A percentile compares a stretch with the other conserved stretches of the same genome.
phyloP scores from a whole-genome alignment of 2,329 filamentous ascomycete species.

The Endothia cerciana region DNA sequence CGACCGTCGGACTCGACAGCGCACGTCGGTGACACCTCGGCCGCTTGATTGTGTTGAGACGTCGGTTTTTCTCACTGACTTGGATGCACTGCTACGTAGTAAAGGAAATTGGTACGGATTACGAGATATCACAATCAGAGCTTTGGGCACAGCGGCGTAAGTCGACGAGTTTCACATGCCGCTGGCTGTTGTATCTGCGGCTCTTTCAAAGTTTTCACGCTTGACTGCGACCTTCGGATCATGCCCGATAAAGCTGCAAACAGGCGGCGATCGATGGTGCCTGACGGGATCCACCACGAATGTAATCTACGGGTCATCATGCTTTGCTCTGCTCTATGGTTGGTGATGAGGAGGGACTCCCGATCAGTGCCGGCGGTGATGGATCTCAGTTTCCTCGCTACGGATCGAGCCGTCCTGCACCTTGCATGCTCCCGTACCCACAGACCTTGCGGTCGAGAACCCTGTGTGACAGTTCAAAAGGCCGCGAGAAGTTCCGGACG shows the following conservation, averaged over 20 bases:
- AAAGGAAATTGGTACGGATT: neutral
- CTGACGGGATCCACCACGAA: constrained; percentile 12
- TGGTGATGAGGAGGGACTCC: constrained; percentile 3
- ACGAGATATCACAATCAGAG: neutral
- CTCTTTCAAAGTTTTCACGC: neutral
- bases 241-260: constrained; percentile 24
- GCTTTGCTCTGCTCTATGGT: neutral
- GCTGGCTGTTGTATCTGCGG: neutral
- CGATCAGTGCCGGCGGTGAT: neutral
- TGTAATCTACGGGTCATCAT: neutral
- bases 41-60: constrained; percentile 15
- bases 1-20: constrained; percentile 45
- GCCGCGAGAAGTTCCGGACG: constrained; percentile 7
- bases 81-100: neutral
- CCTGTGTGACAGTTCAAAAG: neutral
- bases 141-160: neutral
- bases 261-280: constrained; percentile 2
- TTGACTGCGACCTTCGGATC: constrained; percentile 13
- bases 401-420: constrained; percentile 6
- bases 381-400: neutral
- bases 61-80: neutral
- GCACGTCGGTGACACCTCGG: constrained; percentile 31
- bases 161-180: neutral
- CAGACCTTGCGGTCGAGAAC: neutral
- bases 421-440: constrained; percentile 1